Conservation (phyloP, 192 early-diverging fungal species). For the Coemansia reversa region DNA sequence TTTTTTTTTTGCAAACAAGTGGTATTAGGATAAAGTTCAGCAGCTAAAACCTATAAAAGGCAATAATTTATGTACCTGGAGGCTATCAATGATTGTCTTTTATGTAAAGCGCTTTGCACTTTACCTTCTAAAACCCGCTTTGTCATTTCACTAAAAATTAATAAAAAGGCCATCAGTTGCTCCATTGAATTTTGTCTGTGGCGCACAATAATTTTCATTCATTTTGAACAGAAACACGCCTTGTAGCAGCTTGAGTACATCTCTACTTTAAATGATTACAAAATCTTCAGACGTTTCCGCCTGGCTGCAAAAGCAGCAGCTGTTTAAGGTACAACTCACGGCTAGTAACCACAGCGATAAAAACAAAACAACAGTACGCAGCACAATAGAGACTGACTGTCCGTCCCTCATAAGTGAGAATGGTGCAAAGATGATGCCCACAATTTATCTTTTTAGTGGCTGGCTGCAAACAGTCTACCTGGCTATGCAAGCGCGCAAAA, state of each 20-base stretch:
- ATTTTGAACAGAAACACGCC: not conserved
- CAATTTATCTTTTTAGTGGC: slow-evolving; percentile 12
- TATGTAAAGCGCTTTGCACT: not conserved
- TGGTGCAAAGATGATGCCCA: slow-evolving; percentile 11
- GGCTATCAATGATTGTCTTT: not conserved
- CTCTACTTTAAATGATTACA: not conserved
- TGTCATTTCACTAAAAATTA: not conserved
- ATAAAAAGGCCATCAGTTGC: not conserved
- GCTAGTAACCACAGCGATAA: not conserved
- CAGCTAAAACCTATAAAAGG: not conserved
- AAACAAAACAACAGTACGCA: not conserved
- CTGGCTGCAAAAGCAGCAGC: not conserved
- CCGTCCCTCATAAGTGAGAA: not conserved
- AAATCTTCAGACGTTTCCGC: not conserved
- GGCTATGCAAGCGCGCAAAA: slow-evolving; percentile 1
- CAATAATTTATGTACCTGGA: not conserved
- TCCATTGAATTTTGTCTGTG: not conserved
- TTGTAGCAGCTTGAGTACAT: not conserved
- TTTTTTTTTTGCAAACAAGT: not conserved
- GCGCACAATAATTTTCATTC: not conserved
- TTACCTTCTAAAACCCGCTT: not conserved
- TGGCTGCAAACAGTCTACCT: slow-evolving; percentile 12
- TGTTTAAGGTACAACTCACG: not conserved
- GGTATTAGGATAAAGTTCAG: not conserved
- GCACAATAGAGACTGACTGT: not conserved